A percentile compares a stretch with the other conserved stretches of the same genome.
phyloP scores from a whole-genome alignment of 768 basidiomycete species.

The Suillus cothurnatus region DNA sequence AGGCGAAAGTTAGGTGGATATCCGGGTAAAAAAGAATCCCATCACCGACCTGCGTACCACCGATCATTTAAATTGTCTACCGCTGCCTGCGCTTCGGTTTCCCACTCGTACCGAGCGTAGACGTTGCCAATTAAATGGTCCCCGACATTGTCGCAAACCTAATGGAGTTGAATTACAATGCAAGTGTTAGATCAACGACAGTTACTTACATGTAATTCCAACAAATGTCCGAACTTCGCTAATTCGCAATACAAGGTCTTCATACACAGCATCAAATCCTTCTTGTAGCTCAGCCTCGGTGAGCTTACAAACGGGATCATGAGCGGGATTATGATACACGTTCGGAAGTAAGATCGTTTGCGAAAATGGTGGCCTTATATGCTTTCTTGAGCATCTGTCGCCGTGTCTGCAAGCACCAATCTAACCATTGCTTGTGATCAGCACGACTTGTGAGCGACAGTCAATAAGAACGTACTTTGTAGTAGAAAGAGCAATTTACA shows the following conservation, averaged over 20 bases:
- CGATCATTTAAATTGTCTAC: conserved; percentile 93
- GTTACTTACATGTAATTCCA: conserved; percentile 86
- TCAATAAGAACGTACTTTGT: conserved; percentile 62
- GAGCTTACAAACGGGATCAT: conserved; percentile 88
- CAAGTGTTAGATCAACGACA: not conserved
- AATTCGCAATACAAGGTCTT: conserved; percentile 94
- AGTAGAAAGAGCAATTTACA: conserved; percentile 99
- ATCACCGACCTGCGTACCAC: conserved; percentile 89
- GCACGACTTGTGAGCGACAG: not conserved
- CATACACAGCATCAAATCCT: conserved; percentile 92
- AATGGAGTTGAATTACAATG: conserved; percentile 2
- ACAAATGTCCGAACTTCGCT: conserved; percentile 90
- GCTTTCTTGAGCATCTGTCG: conserved; percentile 97
- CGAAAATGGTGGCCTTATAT: conserved; percentile 96
- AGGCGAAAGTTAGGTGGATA: conserved; percentile 2
- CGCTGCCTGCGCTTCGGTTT: conserved; percentile 93
- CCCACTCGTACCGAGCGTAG: conserved; percentile 98
- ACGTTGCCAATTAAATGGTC: conserved; percentile 98
- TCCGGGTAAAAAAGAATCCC: conserved; percentile 12
- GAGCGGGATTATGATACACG: conserved; percentile 97
- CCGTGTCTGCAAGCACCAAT: conserved; percentile 99
- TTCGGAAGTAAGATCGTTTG: conserved; percentile 97
- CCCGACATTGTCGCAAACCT: conserved; percentile 99
- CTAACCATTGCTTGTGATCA: conserved; percentile 39
- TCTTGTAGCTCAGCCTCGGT: conserved; percentile 87